phyloP scores from a whole-genome alignment of 2,329 filamentous ascomycete species.

The Alternaria sp. region DNA sequence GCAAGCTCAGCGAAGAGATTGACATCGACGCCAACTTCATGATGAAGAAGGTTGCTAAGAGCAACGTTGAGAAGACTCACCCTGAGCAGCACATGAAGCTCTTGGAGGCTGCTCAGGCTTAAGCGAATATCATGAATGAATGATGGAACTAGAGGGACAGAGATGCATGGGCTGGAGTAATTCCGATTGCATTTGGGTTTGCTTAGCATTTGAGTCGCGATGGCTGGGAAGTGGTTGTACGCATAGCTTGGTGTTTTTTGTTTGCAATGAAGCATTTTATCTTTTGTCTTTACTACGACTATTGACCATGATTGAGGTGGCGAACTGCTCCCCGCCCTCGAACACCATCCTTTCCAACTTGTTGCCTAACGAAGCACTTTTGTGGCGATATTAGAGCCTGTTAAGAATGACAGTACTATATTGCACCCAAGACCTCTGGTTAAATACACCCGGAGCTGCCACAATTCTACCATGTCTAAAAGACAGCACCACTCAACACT shows the following conservation, averaged over 20 bases:
- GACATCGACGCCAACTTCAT: conserved; percentile 55
- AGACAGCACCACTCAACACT: no score
- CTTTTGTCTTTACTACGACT: not conserved
- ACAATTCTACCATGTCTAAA: no score
- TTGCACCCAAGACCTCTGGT: no score
- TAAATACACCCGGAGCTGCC: no score
- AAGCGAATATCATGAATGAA: not conserved
- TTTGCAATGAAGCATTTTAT: not conserved
- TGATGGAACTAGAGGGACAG: not conserved
- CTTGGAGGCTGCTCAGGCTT: conserved; percentile 43
- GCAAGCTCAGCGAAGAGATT: conserved; percentile 48
- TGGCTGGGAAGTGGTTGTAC: not conserved
- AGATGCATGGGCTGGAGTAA: conserved; percentile 1
- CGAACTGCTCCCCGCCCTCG: not conserved
- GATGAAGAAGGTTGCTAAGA: conserved; percentile 55
- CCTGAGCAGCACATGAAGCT: conserved; percentile 50
- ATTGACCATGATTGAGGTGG: not conserved
- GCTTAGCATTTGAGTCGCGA: not conserved
- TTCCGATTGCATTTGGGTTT: not conserved
- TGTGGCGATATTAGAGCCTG: no score
- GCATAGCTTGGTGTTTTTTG: conserved; percentile 1
- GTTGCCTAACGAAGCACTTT: no score
- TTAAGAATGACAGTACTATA: no score
- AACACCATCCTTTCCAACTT: no score
- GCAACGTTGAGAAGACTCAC: conserved; percentile 53